Conservation (phyloP, 345 rosid genomes). For the Acer yangbiense region DNA sequence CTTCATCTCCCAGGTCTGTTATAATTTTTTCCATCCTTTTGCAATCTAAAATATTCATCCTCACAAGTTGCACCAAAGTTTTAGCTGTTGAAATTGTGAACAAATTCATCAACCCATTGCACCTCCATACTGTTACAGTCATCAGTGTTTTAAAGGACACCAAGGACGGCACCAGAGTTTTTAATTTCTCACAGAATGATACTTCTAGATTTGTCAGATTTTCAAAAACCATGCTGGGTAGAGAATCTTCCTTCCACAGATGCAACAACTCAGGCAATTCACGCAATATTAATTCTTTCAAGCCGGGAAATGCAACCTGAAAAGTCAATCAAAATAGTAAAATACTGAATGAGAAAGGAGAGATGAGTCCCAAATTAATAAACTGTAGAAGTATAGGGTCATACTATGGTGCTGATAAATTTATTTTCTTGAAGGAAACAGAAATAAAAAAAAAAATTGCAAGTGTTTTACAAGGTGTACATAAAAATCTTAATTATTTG, state of each 20-base stretch:
- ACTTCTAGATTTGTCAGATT: background rate
- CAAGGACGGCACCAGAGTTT: background rate
- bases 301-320: background rate
- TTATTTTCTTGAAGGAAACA: too few species aligned
- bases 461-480: too few species aligned
- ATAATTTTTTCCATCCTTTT: background rate
- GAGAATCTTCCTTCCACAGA: background rate
- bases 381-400: too few species aligned
- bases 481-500: too few species aligned
- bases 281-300: background rate
- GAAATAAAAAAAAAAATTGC: too few species aligned
- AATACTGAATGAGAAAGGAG: too few species aligned
- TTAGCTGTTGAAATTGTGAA: conserved; percentile 18
- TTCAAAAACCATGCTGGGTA: background rate
- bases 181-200: background rate
- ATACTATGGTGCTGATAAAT: too few species aligned
- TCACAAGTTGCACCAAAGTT: conserved; percentile 18
- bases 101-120: conserved; percentile 23
- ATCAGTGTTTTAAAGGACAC: conserved; percentile 5
- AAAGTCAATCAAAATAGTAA: background rate
- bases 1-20: background rate
- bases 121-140: conserved; percentile 9
- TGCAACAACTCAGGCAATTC: background rate
- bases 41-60: conserved; percentile 27
- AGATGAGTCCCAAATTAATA: too few species aligned